Base-by-base conservation (phyloP, 495 filamentous ascomycete species). In the Penicillium soppii region DNA sequence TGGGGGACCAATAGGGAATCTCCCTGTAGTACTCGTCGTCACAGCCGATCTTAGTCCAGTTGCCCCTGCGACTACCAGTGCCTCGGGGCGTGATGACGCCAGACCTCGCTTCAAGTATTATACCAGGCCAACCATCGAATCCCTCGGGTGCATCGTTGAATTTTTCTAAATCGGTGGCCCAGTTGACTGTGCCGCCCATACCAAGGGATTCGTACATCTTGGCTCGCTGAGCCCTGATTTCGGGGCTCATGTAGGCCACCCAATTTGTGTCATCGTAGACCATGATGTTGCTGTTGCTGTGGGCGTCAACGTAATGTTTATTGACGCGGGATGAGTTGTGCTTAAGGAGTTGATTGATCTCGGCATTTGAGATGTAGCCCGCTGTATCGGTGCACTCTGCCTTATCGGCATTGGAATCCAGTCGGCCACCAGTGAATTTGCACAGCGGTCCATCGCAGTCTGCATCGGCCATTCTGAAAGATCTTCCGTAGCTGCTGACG, bases 261-360 rank as follows among this genome's bases (percentile, higher is more conserved):
- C 70, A 77, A 7, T 75, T 53, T 7, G 61, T 71, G n/a, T 63
- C 43, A 42, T 73, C 56, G 43, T 73, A 79, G 3, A 77, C 62
- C 1, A 78, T 8, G 13, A 78, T 70, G 47, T 76, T 56, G 7
- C 66, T 70, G 46, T 66, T 53, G 21, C 36, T 59, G 7, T 15
- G 43, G 1, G 32, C 15, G 35, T 62, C 55, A 35, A 44, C 16
- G 19, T 19, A 38, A 10, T 43, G 32, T 15, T 48, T n/a, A 12
- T 15, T 46, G n/a, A 43, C 41, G 36, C 36, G 36, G 36, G 36
- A 38, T 20, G 39, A 23, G 21, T 46, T 41, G 20, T 35, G 21
- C 1, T 33, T 33, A 32, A 60, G 15, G 30, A 53, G 21, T 50
- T 47, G 15, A 43, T 51, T 32, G 36, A 47, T 23, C 16, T 40